Evolutionary conservation across 73 alveolate genomes (phyloP).

Genomic region (Paramecium sexaurelia): DNA sequence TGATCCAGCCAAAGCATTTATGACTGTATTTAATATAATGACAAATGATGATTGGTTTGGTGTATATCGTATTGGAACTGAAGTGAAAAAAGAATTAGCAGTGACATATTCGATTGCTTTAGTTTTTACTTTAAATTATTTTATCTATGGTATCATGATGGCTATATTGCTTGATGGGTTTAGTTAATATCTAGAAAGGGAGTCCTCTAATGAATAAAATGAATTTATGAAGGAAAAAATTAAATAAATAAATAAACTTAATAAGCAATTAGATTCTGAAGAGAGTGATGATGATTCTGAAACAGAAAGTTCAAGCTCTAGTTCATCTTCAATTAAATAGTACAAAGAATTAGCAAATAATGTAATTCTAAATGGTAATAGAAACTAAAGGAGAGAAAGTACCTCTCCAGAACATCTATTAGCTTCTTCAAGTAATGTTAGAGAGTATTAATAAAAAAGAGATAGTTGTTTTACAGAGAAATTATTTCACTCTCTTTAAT

Average conservation of each 20-base stretch:
- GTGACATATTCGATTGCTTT: background rate
- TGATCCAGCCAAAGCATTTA: background rate
- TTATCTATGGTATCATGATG: background rate
- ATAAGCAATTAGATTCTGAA: background rate
- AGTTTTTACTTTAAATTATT: background rate
- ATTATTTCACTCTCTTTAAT: background rate
- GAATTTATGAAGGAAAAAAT: background rate
- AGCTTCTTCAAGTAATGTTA: background rate
- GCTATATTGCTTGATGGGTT: background rate
- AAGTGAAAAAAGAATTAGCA: background rate
- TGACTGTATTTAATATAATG: conserved; percentile 4
- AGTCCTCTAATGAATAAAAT: background rate
- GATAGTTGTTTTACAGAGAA: background rate
- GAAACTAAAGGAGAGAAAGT: background rate
- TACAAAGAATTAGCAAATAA: background rate
- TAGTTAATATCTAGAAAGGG: background rate
- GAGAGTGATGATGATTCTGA: background rate
- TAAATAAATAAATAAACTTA: background rate
- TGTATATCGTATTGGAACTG: background rate
- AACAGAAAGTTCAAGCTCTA: background rate
- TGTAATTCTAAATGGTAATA: background rate
- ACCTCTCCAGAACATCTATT: background rate
- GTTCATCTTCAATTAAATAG: background rate
- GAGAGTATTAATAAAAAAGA: background rate
- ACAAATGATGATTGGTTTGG: conserved; percentile 32